Evolutionary conservation across 2,329 filamentous ascomycete genomes (phyloP).

Genomic region (Macrophomina pseudophaseolina): DNA sequence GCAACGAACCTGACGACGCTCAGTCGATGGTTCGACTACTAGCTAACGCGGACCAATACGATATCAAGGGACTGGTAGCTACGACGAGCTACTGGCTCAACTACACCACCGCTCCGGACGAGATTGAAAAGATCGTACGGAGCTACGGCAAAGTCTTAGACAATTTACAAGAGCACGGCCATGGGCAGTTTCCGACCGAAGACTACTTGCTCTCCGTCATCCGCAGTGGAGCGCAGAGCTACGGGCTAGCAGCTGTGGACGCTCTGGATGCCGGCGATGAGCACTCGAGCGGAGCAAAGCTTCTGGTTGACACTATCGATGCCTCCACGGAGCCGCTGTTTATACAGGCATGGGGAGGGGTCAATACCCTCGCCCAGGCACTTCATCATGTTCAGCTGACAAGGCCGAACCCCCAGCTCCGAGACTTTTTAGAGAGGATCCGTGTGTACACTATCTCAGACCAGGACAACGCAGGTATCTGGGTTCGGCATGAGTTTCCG

Average conservation of each 20-base stretch:
- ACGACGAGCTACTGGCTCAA: conserved; percentile 49
- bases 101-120: conserved; percentile 39
- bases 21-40: conserved; percentile 46
- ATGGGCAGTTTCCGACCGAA: conserved; percentile 49
- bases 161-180: conserved; percentile 57
- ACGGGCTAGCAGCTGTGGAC: conserved; percentile 45
- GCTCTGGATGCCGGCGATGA: conserved; percentile 37
- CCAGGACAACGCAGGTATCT: conserved; percentile 62
- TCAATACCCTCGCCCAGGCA: conserved; percentile 58
- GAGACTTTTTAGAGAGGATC: conserved; percentile 43
- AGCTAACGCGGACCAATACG: conserved; percentile 45
- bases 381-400: conserved; percentile 48
- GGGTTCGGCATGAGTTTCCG: conserved; percentile 61
- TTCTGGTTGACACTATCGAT: conserved; percentile 52
- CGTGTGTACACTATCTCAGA: conserved; percentile 59
- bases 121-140: conserved; percentile 43
- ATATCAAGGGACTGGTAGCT: conserved; percentile 47
- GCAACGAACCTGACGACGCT: conserved; percentile 47
- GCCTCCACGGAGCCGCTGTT: conserved; percentile 53
- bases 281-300: conserved; percentile 50
- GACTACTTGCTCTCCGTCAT: conserved; percentile 45
- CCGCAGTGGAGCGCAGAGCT: conserved; percentile 46
- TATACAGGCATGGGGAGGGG: conserved; percentile 60
- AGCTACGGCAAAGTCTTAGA: conserved; percentile 43
- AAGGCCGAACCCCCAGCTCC: conserved; percentile 36